A percentile compares a stretch with the other conserved stretches of the same genome.
Conservation (phyloP, 2,329 filamentous ascomycete genomes). For the Septoria linicola region DNA sequence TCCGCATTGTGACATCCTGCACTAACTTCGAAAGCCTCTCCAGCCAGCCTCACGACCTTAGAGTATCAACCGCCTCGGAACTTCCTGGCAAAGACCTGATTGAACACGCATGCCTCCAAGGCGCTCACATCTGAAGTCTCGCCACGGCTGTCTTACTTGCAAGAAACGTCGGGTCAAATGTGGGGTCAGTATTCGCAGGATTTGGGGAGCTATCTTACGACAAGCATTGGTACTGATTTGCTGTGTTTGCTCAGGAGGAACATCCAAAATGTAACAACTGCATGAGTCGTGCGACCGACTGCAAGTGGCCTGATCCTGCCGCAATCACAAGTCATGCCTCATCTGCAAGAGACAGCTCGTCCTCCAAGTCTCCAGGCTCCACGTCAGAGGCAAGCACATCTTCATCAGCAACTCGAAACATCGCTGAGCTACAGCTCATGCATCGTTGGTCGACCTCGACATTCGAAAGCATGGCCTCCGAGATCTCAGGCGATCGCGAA, state of each 20-base stretch:
- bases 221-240: neutral
- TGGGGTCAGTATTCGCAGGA: conserved; percentile 6
- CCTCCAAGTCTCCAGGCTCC: conserved; percentile 7
- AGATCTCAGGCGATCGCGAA: conserved; percentile 15
- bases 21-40: too few relatives aligned
- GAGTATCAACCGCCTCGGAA: too few relatives aligned
- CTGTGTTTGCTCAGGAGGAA: conserved; percentile 8
- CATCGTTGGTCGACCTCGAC: conserved; percentile 25
- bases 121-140: conserved; percentile 21
- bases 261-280: conserved; percentile 20
- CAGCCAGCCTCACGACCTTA: too few relatives aligned
- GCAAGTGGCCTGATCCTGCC: conserved; percentile 9
- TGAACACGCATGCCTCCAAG: conserved; percentile 15
- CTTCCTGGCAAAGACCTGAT: too few relatives aligned
- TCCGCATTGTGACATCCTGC: too few relatives aligned
- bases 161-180: conserved; percentile 21
- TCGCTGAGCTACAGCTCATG: conserved; percentile 23
- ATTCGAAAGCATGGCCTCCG: conserved; percentile 14
- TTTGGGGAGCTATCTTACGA: neutral
- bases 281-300: conserved; percentile 14
- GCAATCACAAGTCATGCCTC: neutral
- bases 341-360: neutral
- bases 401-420: neutral
- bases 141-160: conserved; percentile 21
- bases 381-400: conserved; percentile 8